These are phyloP conservation scores for Neofusicoccum ribis DNA, from an alignment of 2,329 filamentous ascomycete species.

Conservation along the genomic window DNA sequence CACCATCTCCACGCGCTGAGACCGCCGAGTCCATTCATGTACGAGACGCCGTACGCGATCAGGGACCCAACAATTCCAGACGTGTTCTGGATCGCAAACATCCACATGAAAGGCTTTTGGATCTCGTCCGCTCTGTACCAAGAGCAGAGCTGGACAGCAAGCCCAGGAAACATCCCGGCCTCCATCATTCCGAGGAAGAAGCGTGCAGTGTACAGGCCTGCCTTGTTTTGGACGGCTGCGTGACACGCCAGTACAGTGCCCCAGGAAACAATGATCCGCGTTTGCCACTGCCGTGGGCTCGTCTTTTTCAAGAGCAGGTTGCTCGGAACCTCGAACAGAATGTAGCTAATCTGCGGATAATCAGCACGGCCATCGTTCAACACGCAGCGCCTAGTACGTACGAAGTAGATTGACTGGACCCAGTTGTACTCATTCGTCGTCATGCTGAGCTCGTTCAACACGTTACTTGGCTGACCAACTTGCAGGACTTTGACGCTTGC, in stretches of 20 bases:
- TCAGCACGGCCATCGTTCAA: background rate
- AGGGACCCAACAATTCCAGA: conserved; percentile 37
- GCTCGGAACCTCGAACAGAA: conserved; percentile 32
- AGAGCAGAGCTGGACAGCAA: conserved; percentile 37
- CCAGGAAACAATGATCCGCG: conserved; percentile 31
- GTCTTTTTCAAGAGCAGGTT: conserved; percentile 41
- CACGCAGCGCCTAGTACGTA: background rate
- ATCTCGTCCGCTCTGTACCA: conserved; percentile 43
- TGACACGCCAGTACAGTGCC: conserved; percentile 32
- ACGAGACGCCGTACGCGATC: conserved; percentile 26
- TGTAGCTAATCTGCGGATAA: conserved; percentile 24
- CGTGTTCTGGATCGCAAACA: conserved; percentile 37
- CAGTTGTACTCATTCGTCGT: conserved; percentile 28
- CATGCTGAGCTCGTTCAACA: conserved; percentile 28
- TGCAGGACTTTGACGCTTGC: conserved; percentile 28
- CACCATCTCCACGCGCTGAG: conserved; percentile 28
- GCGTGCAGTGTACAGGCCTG: conserved; percentile 29
- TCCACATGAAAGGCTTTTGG: conserved; percentile 35
- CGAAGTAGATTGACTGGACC: conserved; percentile 28
- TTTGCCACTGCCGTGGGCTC: conserved; percentile 39
- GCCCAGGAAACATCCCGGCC: conserved; percentile 30
- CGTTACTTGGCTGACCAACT: conserved; percentile 23
- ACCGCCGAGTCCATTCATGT: conserved; percentile 27
- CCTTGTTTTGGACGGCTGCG: conserved; percentile 29
- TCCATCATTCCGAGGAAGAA: conserved; percentile 31